phyloP scores from a whole-genome alignment of 371 early-diverging fungal species.

The Mortierella sp. region DNA sequence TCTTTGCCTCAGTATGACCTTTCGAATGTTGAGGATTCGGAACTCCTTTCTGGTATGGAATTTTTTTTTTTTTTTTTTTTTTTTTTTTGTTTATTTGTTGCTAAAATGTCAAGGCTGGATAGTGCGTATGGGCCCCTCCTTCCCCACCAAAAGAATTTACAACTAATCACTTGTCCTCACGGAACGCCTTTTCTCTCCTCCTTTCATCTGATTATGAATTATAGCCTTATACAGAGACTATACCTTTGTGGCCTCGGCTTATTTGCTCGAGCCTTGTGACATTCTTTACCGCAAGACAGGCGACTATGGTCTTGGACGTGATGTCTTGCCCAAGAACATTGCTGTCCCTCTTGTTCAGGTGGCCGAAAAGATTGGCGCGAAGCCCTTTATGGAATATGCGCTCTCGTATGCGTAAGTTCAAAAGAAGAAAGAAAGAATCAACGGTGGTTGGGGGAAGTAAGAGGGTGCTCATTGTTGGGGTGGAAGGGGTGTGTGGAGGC shows the following conservation, averaged over 20 bases:
- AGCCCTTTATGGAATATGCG: slow-evolving; percentile 91
- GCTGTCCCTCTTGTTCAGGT: slow-evolving; percentile 83
- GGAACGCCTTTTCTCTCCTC: slow-evolving; percentile 7
- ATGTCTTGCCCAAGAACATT: slow-evolving; percentile 77
- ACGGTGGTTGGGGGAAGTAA: not conserved
- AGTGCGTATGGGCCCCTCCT: too few species aligned
- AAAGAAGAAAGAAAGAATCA: not conserved
- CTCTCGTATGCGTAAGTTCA: slow-evolving; percentile 59
- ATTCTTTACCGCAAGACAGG: slow-evolving; percentile 71
- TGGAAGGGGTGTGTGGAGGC: too few species aligned
- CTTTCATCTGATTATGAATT: not conserved
- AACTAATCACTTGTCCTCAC: too few species aligned
- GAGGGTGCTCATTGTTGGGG: too few species aligned
- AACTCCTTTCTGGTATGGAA: slow-evolving; percentile 71
- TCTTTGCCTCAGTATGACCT: slow-evolving; percentile 80
- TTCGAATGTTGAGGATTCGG: slow-evolving; percentile 70
- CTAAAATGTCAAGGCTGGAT: too few species aligned
- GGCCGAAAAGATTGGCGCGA: slow-evolving; percentile 76
- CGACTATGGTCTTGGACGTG: slow-evolving; percentile 84
- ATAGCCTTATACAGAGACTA: slow-evolving; percentile 87
- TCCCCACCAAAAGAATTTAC: too few species aligned
- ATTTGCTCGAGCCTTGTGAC: slow-evolving; percentile 91
- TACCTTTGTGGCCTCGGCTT: slow-evolving; percentile 87
- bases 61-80: not conserved
- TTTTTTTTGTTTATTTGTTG: slow-evolving; percentile 1